phyloP scores from a whole-genome alignment of 768 basidiomycete genomes.

The Rhizopogon salebrosus region DNA sequence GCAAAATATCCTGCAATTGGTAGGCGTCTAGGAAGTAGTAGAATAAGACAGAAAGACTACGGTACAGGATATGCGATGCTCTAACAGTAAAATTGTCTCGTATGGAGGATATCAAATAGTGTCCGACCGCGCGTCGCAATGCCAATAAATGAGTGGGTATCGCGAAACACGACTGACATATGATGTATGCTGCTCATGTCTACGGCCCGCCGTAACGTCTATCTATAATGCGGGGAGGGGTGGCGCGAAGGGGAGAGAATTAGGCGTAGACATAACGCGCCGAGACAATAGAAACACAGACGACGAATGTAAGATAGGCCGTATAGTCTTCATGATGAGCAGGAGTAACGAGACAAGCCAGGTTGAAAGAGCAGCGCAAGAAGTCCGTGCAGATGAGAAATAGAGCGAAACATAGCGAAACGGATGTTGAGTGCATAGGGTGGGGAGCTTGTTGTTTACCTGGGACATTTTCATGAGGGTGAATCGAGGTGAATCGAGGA shows the following conservation, averaged over 20 bases:
- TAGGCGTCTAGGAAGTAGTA: slow-evolving; percentile 9
- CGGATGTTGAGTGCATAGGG: slow-evolving; percentile 7
- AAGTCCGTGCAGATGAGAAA: slow-evolving; percentile 33
- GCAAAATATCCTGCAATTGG: slow-evolving; percentile 6
- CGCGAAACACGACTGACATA: slow-evolving; percentile 48
- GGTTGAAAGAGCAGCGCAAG: slow-evolving; percentile 62
- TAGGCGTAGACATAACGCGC: slow-evolving; percentile 22
- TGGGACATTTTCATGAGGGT: slow-evolving; percentile 19
- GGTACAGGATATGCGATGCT: slow-evolving; percentile 59
- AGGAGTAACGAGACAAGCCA: slow-evolving; percentile 52
- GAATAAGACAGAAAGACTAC: slow-evolving; percentile 28
- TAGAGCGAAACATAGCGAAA: slow-evolving; percentile 21
- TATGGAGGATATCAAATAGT: slow-evolving; percentile 37
- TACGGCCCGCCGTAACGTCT: slow-evolving; percentile 40
- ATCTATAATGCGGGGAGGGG: slow-evolving; percentile 30
- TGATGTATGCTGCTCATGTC: slow-evolving; percentile 41
- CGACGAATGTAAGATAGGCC: slow-evolving; percentile 36
- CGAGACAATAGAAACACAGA: slow-evolving; percentile 33
- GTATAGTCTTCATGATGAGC: slow-evolving; percentile 41
- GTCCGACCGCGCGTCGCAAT: slow-evolving; percentile 48
- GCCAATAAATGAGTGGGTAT: slow-evolving; percentile 40
- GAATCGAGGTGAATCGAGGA: slow-evolving; percentile 12
- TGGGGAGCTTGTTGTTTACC: slow-evolving; percentile 12
- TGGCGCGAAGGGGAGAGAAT: slow-evolving; percentile 16
- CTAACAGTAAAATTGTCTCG: slow-evolving; percentile 60